Base-by-base conservation (phyloP, 192 early-diverging fungal genomes). In the Thamnidium elegans region DNA sequence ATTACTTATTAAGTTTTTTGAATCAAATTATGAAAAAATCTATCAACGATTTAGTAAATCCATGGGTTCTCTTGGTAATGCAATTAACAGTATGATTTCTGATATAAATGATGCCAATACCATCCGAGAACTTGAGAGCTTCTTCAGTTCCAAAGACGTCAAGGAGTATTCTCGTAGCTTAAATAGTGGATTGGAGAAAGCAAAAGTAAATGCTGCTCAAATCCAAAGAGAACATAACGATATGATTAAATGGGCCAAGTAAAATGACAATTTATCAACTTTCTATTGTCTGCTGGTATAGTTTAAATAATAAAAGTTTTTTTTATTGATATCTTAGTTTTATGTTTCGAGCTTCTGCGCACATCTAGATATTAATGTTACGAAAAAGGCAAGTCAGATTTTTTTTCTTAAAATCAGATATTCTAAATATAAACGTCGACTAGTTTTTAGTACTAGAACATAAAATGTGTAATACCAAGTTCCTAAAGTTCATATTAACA, bases 101-200 rank as follows among this genome's bases (percentile, higher is more conserved):
- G 65, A 76, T 9, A 80, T 81, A 36, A 58, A 74, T 10, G 70
- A 65, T 44, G 55, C 81, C 14, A 82, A 83, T 0, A 81, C 79
- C 36, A 81, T 88, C 62, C 76, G 75, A 65, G 85, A 90, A 64
- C 75, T 88, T 54, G 86, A 85, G 39, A 51, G 68, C 8, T 86
- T 86, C 50, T 87, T 92, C 39, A 73, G 77, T 50, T 77, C 79
- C 55, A 82, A 87, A 68, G 82, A 86, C n/a, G 79, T 80, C 20
- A 69, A 79, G 51, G 85, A 87, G 42, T 87, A 87, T 64, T 73
- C 74, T 9, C 79, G 87, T 55, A 78, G 88, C 4, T 69, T 93
- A 44, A 84, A 85, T 42, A 87, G 90, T 79, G 82, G 82, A 32
- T 65, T 92, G 34, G 91, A 92, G 63, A 78, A 78, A 58, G 81